Base-by-base conservation (phyloP, 768 basidiomycete species). In the Kwoniella newhampshirensis region DNA sequence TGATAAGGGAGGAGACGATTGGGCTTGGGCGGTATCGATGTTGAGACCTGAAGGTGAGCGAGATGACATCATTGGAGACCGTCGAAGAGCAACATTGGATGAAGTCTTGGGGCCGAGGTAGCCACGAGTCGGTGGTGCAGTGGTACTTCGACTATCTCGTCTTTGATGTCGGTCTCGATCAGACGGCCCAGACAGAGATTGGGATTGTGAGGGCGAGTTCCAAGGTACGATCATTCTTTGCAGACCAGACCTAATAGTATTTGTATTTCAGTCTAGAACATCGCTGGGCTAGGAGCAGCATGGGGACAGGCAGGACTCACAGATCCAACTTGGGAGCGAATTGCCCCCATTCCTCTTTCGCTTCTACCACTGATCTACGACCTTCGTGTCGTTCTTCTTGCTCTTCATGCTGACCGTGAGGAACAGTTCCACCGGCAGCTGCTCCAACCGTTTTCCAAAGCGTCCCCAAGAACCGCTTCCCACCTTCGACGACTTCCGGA, bases 381-480 rank as follows among this genome's bases (percentile, higher is more conserved):
- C 32, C 28, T 23, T 17, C 26, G 23, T 9, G 27, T 18, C 21
- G 6, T 23, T 43, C n/a, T 4, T 32, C 37, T 21, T 4, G 1
- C 30, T 27, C 36, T 0, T 50, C 48, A n/a, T 58, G 56, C 18
- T n/a, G n/a, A n/a, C n/a, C n/a, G n/a, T 21, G 32, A 4, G 68
- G 67, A 7, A 72, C 68, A 17, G 65, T 72, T 3, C 70, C 70
- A 3, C 56, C 66, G 8, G 70, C 70, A 17, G 70, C 70, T 0
- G 70, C 70, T 9, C 60, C 59, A 20, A 72, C 68, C 17, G 70
- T 72, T 51, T 60, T 57, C 52, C 70, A 64, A 23, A 74, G 44
- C 25, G 60, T 61, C 0, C 65, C 70, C 60, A 63, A 66, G 41
- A 74, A 71, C 41, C 63, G 28, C 45, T 64, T 74, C 12, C 68